phyloP scores from a whole-genome alignment of 805 yeast genomes.

The Metschnikowia sp. region DNA sequence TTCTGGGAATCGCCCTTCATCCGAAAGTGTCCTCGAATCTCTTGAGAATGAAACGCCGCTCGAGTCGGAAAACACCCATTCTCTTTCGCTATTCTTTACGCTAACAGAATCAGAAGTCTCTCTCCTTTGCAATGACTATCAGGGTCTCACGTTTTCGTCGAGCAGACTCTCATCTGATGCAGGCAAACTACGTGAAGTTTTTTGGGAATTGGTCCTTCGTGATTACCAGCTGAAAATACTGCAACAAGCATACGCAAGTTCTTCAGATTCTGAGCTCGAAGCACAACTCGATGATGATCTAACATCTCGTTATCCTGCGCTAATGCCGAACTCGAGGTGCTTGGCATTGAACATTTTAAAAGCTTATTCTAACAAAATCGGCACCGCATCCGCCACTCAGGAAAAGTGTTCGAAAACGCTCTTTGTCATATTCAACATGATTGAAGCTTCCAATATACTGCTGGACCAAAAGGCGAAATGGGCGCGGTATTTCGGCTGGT shows the following conservation, averaged over 20 bases:
- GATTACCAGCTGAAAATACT: conserved; percentile 15
- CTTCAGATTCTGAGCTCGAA: not conserved
- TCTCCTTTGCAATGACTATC: conserved; percentile 12
- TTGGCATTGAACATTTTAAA: conserved; percentile 12
- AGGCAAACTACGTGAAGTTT: conserved; percentile 23
- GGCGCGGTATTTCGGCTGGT: conserved; percentile 15
- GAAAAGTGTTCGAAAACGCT: not conserved
- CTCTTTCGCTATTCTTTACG: conserved; percentile 9
- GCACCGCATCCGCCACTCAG: not conserved
- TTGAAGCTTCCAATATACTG: conserved; percentile 11
- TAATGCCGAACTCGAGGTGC: conserved; percentile 15
- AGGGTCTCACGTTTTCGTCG: conserved; percentile 22
- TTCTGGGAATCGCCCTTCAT: not conserved
- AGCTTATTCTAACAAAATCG: not conserved
- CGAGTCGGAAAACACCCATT: not conserved
- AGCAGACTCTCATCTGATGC: conserved; percentile 19
- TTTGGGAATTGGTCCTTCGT: conserved; percentile 30
- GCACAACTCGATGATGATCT: not conserved
- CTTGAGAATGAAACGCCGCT: no score
- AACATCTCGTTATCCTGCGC: not conserved
- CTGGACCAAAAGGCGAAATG: conserved; percentile 11
- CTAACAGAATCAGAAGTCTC: conserved; percentile 24
- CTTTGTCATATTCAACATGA: conserved; percentile 8
- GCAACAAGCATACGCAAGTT: not conserved
- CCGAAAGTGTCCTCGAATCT: no score